Conservation (phyloP, 305 asterid genomes). For the Solanum hybrid region DNA sequence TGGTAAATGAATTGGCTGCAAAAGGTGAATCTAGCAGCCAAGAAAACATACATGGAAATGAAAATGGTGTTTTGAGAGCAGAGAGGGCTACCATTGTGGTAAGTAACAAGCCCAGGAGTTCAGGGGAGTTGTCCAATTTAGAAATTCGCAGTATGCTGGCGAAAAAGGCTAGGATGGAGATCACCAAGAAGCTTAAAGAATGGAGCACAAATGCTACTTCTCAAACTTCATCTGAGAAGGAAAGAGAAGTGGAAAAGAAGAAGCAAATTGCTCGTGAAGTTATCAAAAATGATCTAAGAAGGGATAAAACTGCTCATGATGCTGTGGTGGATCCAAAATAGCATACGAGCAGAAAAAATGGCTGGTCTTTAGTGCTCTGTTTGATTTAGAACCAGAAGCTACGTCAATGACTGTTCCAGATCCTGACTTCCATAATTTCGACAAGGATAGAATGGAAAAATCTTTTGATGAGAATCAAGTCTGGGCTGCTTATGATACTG, state of each 20-base stretch:
- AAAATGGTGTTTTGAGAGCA: not conserved
- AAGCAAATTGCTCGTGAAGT: conserved; percentile 5
- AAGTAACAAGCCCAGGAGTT: conserved; percentile 1
- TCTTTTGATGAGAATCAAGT: conserved; percentile 35
- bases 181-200: conserved; percentile 22
- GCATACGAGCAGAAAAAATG: conserved; percentile 6
- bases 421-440: conserved; percentile 50
- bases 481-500: conserved; percentile 47
- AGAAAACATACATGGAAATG: not conserved
- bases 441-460: conserved; percentile 26
- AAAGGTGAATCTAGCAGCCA: not conserved
- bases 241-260: conserved; percentile 4
- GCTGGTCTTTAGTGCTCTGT: conserved; percentile 8
- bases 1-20: not conserved
- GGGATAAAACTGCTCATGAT: conserved; percentile 3
- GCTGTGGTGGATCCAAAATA: conserved; percentile 6
- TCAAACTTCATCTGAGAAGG: conserved; percentile 10
- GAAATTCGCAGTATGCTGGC: conserved; percentile 21
- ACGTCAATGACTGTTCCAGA: conserved; percentile 34
- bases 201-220: conserved; percentile 18
- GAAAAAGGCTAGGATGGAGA: conserved; percentile 38
- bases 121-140: conserved; percentile 9
- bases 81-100: not conserved
- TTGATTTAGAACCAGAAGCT: conserved; percentile 4
- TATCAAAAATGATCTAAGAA: conserved; percentile 6